phyloP scores from a whole-genome alignment of 2,329 filamentous ascomycete species.

The Fusarium udum region DNA sequence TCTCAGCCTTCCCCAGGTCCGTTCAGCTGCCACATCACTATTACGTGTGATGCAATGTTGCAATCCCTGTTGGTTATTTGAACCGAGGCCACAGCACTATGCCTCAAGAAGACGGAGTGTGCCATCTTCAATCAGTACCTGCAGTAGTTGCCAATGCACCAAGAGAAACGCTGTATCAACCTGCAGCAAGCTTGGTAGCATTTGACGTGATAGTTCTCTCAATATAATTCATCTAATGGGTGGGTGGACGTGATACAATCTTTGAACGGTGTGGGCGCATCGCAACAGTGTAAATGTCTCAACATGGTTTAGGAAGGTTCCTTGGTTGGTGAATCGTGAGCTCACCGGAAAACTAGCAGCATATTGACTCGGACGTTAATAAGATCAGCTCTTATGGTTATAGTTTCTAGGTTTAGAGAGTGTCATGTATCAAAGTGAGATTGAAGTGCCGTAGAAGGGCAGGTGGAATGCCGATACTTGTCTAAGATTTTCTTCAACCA shows the following conservation, averaged over 20 bases:
- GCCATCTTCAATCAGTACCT: constrained; percentile 18
- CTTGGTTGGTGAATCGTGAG: background rate
- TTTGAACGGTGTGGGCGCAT: background rate
- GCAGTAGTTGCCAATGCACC: constrained; percentile 24
- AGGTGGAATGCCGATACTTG: background rate
- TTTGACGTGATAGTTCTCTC: background rate
- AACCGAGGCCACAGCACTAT: constrained; percentile 8
- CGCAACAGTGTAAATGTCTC: background rate
- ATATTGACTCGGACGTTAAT: background rate
- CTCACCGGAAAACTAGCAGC: background rate
- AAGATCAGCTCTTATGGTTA: background rate
- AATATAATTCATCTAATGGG: background rate
- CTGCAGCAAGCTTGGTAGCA: constrained; percentile 5
- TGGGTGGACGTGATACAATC: background rate
- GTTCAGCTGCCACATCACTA: background rate
- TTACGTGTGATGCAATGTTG: background rate
- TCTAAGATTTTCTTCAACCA: background rate
- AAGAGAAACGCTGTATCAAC: constrained; percentile 1
- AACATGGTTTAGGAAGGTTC: background rate
- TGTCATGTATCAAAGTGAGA: background rate
- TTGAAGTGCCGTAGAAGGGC: background rate
- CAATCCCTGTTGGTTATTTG: background rate
- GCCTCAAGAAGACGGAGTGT: constrained; percentile 10
- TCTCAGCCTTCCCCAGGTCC: background rate
- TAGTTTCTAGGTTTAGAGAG: background rate